A percentile compares a stretch with the other conserved stretches of the same genome.
These are phyloP conservation scores for Smithsoniella earleae DNA, from an alignment of 163 green algal genomes.

Conservation along the genomic window DNA sequence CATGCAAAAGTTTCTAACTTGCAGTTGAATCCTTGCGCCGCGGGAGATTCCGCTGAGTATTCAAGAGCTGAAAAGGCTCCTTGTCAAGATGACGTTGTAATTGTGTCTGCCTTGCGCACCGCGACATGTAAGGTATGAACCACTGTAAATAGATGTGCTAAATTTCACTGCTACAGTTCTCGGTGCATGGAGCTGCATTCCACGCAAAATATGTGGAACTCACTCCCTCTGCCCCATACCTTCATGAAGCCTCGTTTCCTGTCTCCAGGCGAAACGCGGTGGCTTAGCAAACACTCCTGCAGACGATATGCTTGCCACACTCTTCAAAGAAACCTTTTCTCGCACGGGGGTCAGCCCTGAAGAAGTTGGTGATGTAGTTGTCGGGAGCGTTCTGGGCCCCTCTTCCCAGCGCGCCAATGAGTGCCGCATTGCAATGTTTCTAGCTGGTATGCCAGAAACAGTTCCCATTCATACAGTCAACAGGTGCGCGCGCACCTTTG, in stretches of 20 bases:
- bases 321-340: conserved; percentile 79
- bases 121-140: conserved; percentile 67
- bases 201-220: background rate
- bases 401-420: conserved; percentile 90
- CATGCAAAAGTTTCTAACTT: no score
- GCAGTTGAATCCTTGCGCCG: conserved; percentile 47
- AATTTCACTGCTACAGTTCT: background rate
- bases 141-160: no score
- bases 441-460: conserved; percentile 84
- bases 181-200: background rate
- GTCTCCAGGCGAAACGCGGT: conserved; percentile 67
- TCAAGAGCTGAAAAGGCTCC: conserved; percentile 45
- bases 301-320: conserved; percentile 79
- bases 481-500: conserved; percentile 36
- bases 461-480: conserved; percentile 94
- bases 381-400: conserved; percentile 85
- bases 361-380: conserved; percentile 87
- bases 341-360: conserved; percentile 64
- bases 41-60: conserved; percentile 71
- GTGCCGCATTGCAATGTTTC: conserved; percentile 84
- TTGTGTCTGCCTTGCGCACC: conserved; percentile 78
- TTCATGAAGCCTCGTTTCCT: background rate
- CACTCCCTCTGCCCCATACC: background rate
- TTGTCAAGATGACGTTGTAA: conserved; percentile 72
- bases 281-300: conserved; percentile 84